Evolutionary conservation across 345 rosid species (phyloP).

Genomic region (Eucalyptus cloeziana): DNA sequence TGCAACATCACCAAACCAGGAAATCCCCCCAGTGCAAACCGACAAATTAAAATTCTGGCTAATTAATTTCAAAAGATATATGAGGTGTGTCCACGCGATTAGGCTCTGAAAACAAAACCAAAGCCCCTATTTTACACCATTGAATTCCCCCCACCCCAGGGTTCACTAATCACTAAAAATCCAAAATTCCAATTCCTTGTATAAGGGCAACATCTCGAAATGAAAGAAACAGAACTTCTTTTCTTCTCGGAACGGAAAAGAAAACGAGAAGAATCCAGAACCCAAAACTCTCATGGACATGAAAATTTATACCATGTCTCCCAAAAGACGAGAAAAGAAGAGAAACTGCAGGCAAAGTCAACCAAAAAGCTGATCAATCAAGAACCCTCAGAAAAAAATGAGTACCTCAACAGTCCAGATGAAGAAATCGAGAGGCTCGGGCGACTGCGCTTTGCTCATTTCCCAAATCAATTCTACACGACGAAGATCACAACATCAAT

Average conservation of each 20-base stretch:
- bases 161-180: background rate
- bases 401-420: constrained; percentile 97
- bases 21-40: background rate
- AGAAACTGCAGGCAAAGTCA: background rate
- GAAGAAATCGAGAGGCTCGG: constrained; percentile 99
- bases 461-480: background rate
- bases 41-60: background rate
- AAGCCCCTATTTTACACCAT: background rate
- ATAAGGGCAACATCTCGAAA: background rate
- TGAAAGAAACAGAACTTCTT: background rate
- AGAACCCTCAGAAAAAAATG: background rate
- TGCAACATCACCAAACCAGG: background rate
- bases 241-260: background rate
- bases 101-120: background rate
- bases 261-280: background rate
- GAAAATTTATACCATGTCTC: background rate
- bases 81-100: background rate
- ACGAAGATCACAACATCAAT: background rate
- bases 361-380: background rate
- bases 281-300: background rate
- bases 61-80: background rate
- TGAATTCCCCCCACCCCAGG: background rate
- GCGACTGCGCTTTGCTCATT: constrained; percentile 69
- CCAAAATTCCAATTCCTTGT: background rate
- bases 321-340: background rate